phyloP scores from a whole-genome alignment of 2,329 filamentous ascomycete species.

The Fusarium palustre region DNA sequence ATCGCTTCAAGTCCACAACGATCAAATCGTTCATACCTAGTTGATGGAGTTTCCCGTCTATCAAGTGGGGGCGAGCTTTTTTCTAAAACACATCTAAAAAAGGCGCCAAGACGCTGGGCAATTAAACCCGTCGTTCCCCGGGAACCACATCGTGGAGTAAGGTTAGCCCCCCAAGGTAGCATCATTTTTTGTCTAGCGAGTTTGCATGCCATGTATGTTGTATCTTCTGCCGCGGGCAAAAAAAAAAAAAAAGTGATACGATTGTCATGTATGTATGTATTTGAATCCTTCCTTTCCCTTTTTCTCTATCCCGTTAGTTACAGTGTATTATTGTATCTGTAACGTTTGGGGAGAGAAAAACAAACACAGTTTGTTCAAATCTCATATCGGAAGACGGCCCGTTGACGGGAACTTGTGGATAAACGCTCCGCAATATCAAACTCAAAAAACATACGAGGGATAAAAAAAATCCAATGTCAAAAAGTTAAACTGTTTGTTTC shows the following conservation, averaged over 20 bases:
- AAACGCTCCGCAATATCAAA: not conserved
- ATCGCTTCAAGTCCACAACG: not conserved
- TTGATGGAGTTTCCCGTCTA: not conserved
- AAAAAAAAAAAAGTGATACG: not conserved
- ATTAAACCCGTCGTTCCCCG: constrained; percentile 26
- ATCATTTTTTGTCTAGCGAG: not conserved
- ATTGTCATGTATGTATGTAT: not conserved
- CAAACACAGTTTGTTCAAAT: too few relatives aligned
- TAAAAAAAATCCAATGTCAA: not conserved
- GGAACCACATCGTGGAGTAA: constrained; percentile 18
- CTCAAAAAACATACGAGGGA: not conserved
- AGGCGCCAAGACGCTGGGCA: constrained; percentile 18
- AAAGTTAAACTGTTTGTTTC: not conserved
- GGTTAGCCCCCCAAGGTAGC: not conserved
- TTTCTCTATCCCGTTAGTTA: not conserved
- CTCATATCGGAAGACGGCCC: constrained; percentile 1
- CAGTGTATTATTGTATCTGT: too few relatives aligned
- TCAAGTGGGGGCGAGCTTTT: constrained; percentile 1
- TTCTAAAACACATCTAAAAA: constrained; percentile 5
- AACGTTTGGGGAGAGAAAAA: too few relatives aligned
- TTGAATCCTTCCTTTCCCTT: not conserved
- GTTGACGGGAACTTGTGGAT: constrained; percentile 5
- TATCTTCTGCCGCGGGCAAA: not conserved
- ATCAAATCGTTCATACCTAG: not conserved
- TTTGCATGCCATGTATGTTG: not conserved